These are phyloP conservation scores for Didymella glomerata DNA, from an alignment of 2,329 filamentous ascomycete species.

Conservation along the genomic window DNA sequence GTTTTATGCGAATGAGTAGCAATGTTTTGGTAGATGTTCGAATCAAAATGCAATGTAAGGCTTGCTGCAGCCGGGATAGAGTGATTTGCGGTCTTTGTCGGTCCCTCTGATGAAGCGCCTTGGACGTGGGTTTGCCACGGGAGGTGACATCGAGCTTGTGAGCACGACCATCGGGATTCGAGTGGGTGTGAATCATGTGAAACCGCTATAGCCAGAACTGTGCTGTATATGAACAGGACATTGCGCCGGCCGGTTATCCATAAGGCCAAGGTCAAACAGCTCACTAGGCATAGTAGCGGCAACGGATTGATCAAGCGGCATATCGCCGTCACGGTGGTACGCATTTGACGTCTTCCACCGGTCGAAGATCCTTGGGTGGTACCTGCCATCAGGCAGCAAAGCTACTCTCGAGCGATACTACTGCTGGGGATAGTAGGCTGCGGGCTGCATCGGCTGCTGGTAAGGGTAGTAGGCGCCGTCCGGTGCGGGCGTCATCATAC, in stretches of 20 bases:
- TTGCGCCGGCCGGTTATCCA: neutral
- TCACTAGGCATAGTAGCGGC: neutral
- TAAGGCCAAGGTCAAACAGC: neutral
- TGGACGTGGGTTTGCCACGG: neutral
- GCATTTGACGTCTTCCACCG: neutral
- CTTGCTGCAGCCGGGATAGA: neutral
- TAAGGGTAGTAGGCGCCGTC: constrained; percentile 63
- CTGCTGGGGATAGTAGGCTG: constrained; percentile 67
- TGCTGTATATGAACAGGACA: neutral
- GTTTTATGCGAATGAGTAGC: too few relatives aligned
- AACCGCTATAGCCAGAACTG: neutral
- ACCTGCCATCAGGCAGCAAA: neutral
- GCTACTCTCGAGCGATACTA: neutral
- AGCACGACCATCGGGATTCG: neutral
- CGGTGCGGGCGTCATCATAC: constrained; percentile 75
- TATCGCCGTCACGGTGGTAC: neutral
- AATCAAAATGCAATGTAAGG: neutral
- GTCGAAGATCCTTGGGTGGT: neutral
- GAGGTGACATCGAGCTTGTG: neutral
- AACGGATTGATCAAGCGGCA: neutral
- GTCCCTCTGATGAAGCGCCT: neutral
- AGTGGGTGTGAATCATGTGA: neutral
- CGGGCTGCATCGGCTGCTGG: constrained; percentile 60
- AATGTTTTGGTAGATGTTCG: neutral
- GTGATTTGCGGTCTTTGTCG: neutral